Evolutionary conservation across 495 filamentous ascomycete genomes (phyloP).

Genomic region (Aspergillus affinis): DNA sequence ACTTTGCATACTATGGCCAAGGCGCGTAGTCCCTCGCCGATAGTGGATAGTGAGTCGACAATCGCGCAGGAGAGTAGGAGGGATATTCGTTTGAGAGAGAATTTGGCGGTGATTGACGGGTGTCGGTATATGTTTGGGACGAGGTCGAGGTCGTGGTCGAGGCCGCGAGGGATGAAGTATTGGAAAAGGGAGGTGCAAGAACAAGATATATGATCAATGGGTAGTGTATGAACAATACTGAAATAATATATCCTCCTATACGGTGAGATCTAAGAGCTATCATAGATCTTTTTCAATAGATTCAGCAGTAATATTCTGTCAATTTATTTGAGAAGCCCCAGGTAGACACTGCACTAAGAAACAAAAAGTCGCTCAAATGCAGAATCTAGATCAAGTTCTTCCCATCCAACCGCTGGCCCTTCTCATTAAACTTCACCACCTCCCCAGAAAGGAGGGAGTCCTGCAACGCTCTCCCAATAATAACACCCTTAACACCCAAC

Average conservation of each 20-base stretch:
- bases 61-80: background rate
- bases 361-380: background rate
- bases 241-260: no score
- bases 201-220: background rate
- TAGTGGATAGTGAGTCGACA: background rate
- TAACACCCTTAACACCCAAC: background rate
- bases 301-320: no score
- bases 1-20: constrained; percentile 4
- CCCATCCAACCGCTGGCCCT: constrained; percentile 23
- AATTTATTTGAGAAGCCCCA: background rate
- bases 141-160: background rate
- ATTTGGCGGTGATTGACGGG: background rate
- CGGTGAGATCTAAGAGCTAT: no score
- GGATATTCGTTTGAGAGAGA: background rate
- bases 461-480: constrained; percentile 39
- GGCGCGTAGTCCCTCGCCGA: background rate
- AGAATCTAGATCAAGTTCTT: background rate
- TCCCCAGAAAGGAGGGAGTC: constrained; percentile 36
- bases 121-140: background rate
- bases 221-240: background rate
- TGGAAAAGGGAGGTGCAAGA: background rate
- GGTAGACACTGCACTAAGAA: background rate
- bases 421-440: constrained; percentile 37
- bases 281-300: no score
- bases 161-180: background rate